These are phyloP conservation scores for Pestalotiopsis sp. DNA, from an alignment of 2,329 filamentous ascomycete genomes.

Conservation along the genomic window DNA sequence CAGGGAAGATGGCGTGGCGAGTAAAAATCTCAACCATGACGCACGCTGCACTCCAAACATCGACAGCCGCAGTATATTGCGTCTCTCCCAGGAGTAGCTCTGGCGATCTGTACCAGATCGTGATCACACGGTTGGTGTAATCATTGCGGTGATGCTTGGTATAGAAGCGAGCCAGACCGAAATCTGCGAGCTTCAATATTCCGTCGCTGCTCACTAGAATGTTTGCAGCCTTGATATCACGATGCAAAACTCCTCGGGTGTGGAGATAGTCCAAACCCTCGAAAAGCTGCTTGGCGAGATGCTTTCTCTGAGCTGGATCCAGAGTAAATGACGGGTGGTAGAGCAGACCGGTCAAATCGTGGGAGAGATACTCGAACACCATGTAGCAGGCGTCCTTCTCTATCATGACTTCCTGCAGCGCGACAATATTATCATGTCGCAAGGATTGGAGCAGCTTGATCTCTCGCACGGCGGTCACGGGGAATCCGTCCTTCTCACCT, in stretches of 20 bases:
- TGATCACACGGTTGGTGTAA: constrained; percentile 98
- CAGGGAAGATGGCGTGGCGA: constrained; percentile 89
- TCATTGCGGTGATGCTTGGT: constrained; percentile 89
- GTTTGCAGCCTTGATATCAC: constrained; percentile 98
- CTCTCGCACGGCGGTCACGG: constrained; percentile 87
- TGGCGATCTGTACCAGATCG: constrained; percentile 95
- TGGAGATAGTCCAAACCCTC: constrained; percentile 94
- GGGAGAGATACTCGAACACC: constrained; percentile 98
- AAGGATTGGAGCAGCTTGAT: constrained; percentile 91
- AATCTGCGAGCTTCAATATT: constrained; percentile 90
- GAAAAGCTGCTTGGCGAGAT: constrained; percentile 90
- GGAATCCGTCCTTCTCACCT: constrained; percentile 87
- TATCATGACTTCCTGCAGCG: constrained; percentile 91
- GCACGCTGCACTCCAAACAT: constrained; percentile 97
- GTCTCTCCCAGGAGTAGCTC: constrained; percentile 92
- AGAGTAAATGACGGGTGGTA: constrained; percentile 93
- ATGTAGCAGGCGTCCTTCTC: constrained; percentile 99
- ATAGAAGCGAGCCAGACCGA: constrained; percentile 94
- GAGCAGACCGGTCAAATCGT: constrained; percentile 91
- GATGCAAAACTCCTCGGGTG: constrained; percentile 88
- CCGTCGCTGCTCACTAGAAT: constrained; percentile 92
- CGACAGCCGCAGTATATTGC: constrained; percentile 85
- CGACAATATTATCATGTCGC: constrained; percentile 80
- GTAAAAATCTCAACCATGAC: constrained; percentile 98
- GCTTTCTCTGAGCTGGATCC: constrained; percentile 84